These are phyloP conservation scores for Candida parachauliodes DNA, from an alignment of 805 yeast genomes.

Conservation along the genomic window DNA sequence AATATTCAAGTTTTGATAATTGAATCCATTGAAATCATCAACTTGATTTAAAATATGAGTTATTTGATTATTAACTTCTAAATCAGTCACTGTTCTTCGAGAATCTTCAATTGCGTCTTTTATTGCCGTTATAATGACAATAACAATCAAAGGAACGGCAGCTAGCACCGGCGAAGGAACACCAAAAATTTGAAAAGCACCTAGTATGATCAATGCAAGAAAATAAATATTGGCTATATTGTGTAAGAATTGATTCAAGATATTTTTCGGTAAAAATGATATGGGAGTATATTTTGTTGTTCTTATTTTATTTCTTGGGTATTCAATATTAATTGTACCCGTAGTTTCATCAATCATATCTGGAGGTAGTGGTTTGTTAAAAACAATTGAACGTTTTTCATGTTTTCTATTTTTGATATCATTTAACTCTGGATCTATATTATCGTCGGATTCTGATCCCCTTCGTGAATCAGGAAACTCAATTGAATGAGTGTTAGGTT, in stretches of 20 bases:
- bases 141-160: slow-evolving; percentile 76
- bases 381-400: slow-evolving; percentile 47
- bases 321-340: slow-evolving; percentile 55
- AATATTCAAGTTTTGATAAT: slow-evolving; percentile 52
- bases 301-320: slow-evolving; percentile 87
- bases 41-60: slow-evolving; percentile 56
- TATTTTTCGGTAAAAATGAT: slow-evolving; percentile 81
- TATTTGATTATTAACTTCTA: slow-evolving; percentile 71
- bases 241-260: slow-evolving; percentile 66
- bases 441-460: slow-evolving; percentile 13
- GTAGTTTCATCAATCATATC: slow-evolving; percentile 53
- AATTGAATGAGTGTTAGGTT: slow-evolving; percentile 11
- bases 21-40: slow-evolving; percentile 16
- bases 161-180: slow-evolving; percentile 74
- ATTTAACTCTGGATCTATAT: slow-evolving; percentile 25
- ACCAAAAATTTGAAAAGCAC: slow-evolving; percentile 75
- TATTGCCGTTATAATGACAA: slow-evolving; percentile 68
- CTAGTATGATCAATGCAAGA: slow-evolving; percentile 72
- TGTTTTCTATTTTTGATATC: slow-evolving; percentile 31
- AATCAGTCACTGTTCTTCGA: slow-evolving; percentile 64
- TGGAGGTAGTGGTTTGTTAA: slow-evolving; percentile 60
- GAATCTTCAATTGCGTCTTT: slow-evolving; percentile 83
- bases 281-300: slow-evolving; percentile 94
- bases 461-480: slow-evolving; percentile 11
- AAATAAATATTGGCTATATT: slow-evolving; percentile 91